These are phyloP conservation scores for Staphylotrichum tortipilum DNA, from an alignment of 495 filamentous ascomycete species.

Conservation along the genomic window DNA sequence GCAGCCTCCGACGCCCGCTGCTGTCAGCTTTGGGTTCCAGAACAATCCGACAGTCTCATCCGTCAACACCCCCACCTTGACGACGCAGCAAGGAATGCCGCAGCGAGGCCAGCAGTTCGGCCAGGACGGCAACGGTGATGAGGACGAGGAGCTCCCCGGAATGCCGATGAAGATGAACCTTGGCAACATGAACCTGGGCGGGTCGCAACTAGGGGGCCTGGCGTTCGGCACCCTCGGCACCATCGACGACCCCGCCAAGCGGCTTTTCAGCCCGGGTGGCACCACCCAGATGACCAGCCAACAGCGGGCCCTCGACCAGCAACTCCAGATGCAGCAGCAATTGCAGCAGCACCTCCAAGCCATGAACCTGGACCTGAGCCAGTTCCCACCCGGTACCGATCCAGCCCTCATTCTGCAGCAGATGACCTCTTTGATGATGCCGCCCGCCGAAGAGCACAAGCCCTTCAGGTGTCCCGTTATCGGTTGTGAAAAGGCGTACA, in stretches of 20 bases:
- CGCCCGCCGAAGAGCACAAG: constrained; percentile 68
- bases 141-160: constrained; percentile 49
- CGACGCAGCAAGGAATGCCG: constrained; percentile 44
- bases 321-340: constrained; percentile 31
- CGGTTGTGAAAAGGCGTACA: constrained; percentile 98
- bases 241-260: constrained; percentile 93
- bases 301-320: constrained; percentile 31
- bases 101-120: constrained; percentile 44
- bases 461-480: constrained; percentile 97
- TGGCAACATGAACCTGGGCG: constrained; percentile 41
- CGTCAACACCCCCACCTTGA: constrained; percentile 87
- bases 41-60: constrained; percentile 97
- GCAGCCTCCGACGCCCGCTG: constrained; percentile 76
- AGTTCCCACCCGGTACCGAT: constrained; percentile 65
- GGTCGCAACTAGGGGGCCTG: constrained; percentile 34
- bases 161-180: constrained; percentile 55
- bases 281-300: constrained; percentile 50
- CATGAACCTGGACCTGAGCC: constrained; percentile 56
- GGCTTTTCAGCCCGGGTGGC: constrained; percentile 78
- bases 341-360: constrained; percentile 54
- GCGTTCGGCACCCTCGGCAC: constrained; percentile 38
- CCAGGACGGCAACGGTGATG: constrained; percentile 33
- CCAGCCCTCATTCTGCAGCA: constrained; percentile 69
- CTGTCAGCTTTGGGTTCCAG: constrained; percentile 63
- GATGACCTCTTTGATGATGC: constrained; percentile 50